A percentile compares a stretch with the other conserved stretches of the same genome.
Conservation (phyloP, 2,329 filamentous ascomycete genomes). For the Lachnum nothofagi region DNA sequence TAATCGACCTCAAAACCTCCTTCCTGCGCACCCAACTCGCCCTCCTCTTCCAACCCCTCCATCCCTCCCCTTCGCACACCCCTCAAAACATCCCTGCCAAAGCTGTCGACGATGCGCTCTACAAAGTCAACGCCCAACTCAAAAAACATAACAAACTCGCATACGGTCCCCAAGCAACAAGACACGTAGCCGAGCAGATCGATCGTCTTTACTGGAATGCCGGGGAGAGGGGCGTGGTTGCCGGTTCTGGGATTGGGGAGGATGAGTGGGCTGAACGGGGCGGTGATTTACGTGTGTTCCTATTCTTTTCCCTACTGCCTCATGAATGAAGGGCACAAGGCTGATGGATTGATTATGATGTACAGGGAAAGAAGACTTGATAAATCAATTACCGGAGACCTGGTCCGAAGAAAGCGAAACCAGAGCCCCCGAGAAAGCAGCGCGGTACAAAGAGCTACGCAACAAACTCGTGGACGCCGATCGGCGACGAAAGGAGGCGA, state of each 20-base stretch:
- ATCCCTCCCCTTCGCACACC: slow-evolving; percentile 42
- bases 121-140: slow-evolving; percentile 56
- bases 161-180: slow-evolving; percentile 63
- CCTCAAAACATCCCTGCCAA: slow-evolving; percentile 36
- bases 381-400: slow-evolving; percentile 26
- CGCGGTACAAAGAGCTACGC: slow-evolving; percentile 48
- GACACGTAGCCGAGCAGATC: slow-evolving; percentile 69
- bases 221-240: slow-evolving; percentile 34
- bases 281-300: slow-evolving; percentile 30
- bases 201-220: slow-evolving; percentile 57
- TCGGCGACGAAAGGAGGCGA: slow-evolving; percentile 37
- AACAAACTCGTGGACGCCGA: slow-evolving; percentile 47
- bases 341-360: background rate
- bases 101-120: slow-evolving; percentile 54
- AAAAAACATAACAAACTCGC: slow-evolving; percentile 61
- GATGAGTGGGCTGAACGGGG: slow-evolving; percentile 38
- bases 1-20: slow-evolving; percentile 57
- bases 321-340: background rate
- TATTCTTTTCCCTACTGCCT: background rate
- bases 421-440: slow-evolving; percentile 37
- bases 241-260: slow-evolving; percentile 33
- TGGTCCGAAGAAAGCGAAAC: slow-evolving; percentile 35
- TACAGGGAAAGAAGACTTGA: slow-evolving; percentile 22
- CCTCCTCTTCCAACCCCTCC: slow-evolving; percentile 56
- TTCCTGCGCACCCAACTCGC: slow-evolving; percentile 61